Evolutionary conservation across 2,329 filamentous ascomycete genomes (phyloP), one percentile per base, ranked within the genome.

Genomic region (Xylaria multiplex): DNA sequence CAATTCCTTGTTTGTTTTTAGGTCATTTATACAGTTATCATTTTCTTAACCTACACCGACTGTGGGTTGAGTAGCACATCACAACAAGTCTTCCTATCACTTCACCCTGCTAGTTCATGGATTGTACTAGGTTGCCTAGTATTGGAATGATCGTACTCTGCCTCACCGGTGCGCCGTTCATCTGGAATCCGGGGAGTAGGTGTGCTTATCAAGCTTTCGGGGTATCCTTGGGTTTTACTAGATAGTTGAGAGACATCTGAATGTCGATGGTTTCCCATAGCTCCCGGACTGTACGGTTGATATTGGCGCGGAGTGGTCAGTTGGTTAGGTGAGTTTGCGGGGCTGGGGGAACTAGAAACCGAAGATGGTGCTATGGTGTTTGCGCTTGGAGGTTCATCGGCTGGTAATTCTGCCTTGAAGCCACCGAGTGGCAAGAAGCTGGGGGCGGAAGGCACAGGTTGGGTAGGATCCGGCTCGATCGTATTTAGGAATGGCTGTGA

Each of bases 361-460:
- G 55, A 57, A 27, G 61, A 55, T 13, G 30, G 11, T 5, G 37
- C 43, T 6, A 35, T n/a, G 24, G 55, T 50, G 9, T 13, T 65
- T 13, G 63, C 48, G 22, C 30, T 63, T 27, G 16, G 35, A 14
- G 68, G 66, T 2, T 64, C 63, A 16, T 68, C 54, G 7, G 68
- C 64, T 57, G 68, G 64, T 7, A 70, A 27, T 45, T 70, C 68
- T 2, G 68, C 63, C 59, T 70, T 70, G 48, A 58, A 70, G 7
- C 58, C 61, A 16, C 43, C 35, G 9, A 69, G 40, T n/a, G 57
- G 43, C 5, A 57, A 43, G 22, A 50, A 53, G 16, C 14, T 32
- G 1, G 60, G 64, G 9, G 8, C n/a, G n/a, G 49, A 22, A 13
- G 57, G 42, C 5, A 43, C 35, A 19, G 22, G n/a, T n/a, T 50